phyloP scores from a whole-genome alignment of 192 early-diverging fungal genomes.

The Backusella liffmaniae region DNA sequence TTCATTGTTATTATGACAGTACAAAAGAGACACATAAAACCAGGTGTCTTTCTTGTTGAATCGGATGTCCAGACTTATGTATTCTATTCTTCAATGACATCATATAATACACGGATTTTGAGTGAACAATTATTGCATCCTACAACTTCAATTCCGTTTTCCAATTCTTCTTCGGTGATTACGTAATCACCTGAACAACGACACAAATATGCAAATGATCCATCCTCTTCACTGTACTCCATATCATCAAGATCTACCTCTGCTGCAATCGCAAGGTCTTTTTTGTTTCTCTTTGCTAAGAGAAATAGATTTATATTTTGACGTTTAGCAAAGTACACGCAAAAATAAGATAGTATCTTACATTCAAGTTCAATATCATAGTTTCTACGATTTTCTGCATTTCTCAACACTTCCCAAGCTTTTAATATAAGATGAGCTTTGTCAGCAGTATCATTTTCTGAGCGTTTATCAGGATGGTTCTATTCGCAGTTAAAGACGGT shows the following conservation, averaged over 20 bases:
- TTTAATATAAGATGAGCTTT: slow-evolving; percentile 41
- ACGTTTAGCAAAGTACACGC: background rate
- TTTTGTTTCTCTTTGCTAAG: slow-evolving; percentile 32
- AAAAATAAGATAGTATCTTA: background rate
- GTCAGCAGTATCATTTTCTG: slow-evolving; percentile 9
- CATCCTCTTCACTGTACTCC: slow-evolving; percentile 60
- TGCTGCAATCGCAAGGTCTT: slow-evolving; percentile 61
- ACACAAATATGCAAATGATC: slow-evolving; percentile 53
- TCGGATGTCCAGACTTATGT: too few relatives aligned
- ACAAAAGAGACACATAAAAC: too few relatives aligned
- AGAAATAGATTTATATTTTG: background rate
- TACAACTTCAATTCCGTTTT: slow-evolving; percentile 57
- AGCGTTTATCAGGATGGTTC: slow-evolving; percentile 60
- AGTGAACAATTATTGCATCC: slow-evolving; percentile 70
- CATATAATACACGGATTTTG: slow-evolving; percentile 66
- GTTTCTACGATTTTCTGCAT: slow-evolving; percentile 39
- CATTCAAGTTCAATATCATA: slow-evolving; percentile 55
- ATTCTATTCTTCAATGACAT: slow-evolving; percentile 46
- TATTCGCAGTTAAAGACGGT: slow-evolving; percentile 8
- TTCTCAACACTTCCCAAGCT: slow-evolving; percentile 57
- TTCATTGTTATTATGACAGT: too few relatives aligned
- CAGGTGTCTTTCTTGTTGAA: too few relatives aligned
- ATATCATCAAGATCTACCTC: slow-evolving; percentile 83
- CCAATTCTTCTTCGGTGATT: slow-evolving; percentile 66
- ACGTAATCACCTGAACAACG: slow-evolving; percentile 65